Base-by-base conservation (phyloP, 2,329 filamentous ascomycete genomes). In the Epichloe festucae region DNA sequence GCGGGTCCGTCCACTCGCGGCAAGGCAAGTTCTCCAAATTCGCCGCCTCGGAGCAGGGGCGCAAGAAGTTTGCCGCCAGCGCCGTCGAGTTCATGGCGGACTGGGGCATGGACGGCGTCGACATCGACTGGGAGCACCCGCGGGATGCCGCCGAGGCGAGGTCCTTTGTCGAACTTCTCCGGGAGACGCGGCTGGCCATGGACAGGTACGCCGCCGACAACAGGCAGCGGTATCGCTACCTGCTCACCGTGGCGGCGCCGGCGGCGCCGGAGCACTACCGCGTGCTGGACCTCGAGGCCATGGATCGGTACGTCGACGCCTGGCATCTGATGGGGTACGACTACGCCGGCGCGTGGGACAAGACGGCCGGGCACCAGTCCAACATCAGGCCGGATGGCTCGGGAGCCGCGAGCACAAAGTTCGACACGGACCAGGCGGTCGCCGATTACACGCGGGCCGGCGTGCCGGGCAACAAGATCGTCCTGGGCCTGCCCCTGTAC, bases 401-500 rank as follows among this genome's bases (percentile, higher is more conserved):
- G 15, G 76, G 78, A 59, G 74, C 77, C 0, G 56, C 62, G 1
- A 72, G 73, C 31, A 91, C 87, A 1, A 84, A 84, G 8, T 86
- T 84, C 69, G 84, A 74, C 69, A 85, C 83, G 3, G 72, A 85
- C 48, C 68, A 72, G 38, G 86, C 86, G 3, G 69, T 94, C 27
- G 63, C 70, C 8, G 78, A 62, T 42, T 68, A 68, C 52, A 66
- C 79, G 11, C 61, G 70, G 3, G 70, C 73, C 12, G 81, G 81
- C 8, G 74, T 93, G 8, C 59, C 74, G 0, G 56, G 79, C 0
- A 62, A 68, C 48, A 91, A 90, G 67, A 79, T 94, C 48, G 75
- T 87, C 6, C 67, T 93, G 35, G 87, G 87, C 1, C 77, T 91
- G 69, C 86, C 88, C 0, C 73, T 93, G 1, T 93, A 91, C 62